Conservation (phyloP, 805 yeast genomes). For the Yamadazyma ubonensis region DNA sequence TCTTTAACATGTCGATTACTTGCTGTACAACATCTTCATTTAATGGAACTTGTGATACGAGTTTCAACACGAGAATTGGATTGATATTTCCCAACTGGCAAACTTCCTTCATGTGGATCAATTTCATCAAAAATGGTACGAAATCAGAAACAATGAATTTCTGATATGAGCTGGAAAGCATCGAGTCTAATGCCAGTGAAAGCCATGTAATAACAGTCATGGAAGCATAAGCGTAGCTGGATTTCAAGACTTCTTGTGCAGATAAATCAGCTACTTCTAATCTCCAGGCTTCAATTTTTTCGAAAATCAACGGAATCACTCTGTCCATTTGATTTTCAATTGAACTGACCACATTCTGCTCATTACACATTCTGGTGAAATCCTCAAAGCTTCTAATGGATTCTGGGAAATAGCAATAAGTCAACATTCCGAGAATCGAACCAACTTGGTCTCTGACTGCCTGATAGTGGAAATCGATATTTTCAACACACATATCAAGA, state of each 20-base stretch:
- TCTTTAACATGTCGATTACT: constrained; percentile 41
- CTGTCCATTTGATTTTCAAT: constrained; percentile 22
- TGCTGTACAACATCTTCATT: constrained; percentile 19
- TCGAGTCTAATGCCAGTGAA: constrained; percentile 50
- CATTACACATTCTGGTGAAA: constrained; percentile 40
- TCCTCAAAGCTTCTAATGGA: constrained; percentile 36
- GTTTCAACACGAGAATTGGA: constrained; percentile 48
- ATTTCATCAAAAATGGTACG: constrained; percentile 65
- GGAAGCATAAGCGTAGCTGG: constrained; percentile 61
- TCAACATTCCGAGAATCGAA: constrained; percentile 49
- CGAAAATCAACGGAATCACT: constrained; percentile 45
- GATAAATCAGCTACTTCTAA: constrained; percentile 32
- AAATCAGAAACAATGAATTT: constrained; percentile 50
- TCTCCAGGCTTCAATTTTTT: constrained; percentile 43
- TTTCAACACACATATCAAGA: constrained; percentile 42
- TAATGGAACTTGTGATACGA: constrained; percentile 44
- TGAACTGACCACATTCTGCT: constrained; percentile 17
- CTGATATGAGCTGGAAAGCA: constrained; percentile 52
- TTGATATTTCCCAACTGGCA: constrained; percentile 65
- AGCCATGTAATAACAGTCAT: constrained; percentile 67
- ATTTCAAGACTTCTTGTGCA: constrained; percentile 56
- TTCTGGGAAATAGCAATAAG: constrained; percentile 43
- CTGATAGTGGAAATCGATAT: constrained; percentile 66
- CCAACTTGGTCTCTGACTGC: constrained; percentile 72
- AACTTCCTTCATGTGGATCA: constrained; percentile 73